Conservation (phyloP, 495 filamentous ascomycete species). For the Aspergillus asperescens region DNA sequence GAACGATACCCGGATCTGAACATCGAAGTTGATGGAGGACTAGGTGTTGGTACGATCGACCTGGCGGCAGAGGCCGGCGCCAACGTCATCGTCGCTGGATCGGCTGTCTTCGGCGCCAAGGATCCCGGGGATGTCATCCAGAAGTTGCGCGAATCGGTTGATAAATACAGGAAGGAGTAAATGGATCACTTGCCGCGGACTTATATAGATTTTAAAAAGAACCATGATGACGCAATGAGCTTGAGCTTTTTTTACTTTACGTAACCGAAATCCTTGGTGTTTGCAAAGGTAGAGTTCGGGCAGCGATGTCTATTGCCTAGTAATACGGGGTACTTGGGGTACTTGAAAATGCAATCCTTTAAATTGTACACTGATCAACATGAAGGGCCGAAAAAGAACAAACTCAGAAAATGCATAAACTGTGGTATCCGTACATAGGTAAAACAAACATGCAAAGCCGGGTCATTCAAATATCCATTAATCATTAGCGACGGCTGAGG, state of each 20-base stretch:
- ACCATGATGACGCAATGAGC: not conserved
- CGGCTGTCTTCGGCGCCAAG: constrained; percentile 88
- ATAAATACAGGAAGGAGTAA: constrained; percentile 44
- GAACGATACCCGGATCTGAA: constrained; percentile 82
- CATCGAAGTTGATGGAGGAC: constrained; percentile 94
- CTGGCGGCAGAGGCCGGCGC: constrained; percentile 92
- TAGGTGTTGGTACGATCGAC: constrained; percentile 85
- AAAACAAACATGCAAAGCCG: constrained; percentile 5
- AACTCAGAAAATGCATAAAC: not conserved
- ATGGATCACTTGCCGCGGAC: too few relatives aligned
- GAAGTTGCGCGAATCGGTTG: constrained; percentile 71
- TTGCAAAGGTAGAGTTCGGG: too few relatives aligned
- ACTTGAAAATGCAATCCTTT: not conserved
- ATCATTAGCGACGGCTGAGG: not conserved
- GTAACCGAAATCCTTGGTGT: too few relatives aligned
- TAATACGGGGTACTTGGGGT: not conserved
- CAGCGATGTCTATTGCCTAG: not conserved
- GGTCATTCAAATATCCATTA: not conserved
- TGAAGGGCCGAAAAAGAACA: not conserved
- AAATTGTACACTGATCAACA: constrained; percentile 3
- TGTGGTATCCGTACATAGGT: constrained; percentile 4
- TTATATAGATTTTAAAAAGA: too few relatives aligned
- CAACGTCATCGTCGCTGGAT: constrained; percentile 98
- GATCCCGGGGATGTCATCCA: constrained; percentile 81
- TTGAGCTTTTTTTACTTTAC: too few relatives aligned